Evolutionary conservation across 2,329 filamentous ascomycete species (phyloP).

Genomic region (Trichothecium roseum): DNA sequence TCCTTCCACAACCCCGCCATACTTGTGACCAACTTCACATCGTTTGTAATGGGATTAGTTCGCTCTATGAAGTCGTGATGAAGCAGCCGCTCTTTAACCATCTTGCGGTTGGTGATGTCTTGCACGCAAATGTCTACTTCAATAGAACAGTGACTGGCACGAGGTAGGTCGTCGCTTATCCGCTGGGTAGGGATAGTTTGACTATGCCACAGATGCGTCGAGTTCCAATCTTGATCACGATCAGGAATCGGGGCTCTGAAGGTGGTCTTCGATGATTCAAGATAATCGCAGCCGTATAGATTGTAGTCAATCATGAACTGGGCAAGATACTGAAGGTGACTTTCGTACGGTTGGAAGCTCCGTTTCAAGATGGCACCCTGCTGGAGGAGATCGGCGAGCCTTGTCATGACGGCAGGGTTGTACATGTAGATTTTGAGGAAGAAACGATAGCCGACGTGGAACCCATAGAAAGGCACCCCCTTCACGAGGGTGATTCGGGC

Average conservation of each 20-base stretch:
- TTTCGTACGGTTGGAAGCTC: constrained; percentile 84
- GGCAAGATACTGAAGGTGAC: constrained; percentile 80
- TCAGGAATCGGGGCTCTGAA: constrained; percentile 71
- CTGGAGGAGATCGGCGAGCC: constrained; percentile 74
- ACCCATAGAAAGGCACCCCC: constrained; percentile 91
- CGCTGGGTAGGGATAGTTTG: constrained; percentile 47
- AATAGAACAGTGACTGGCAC: constrained; percentile 77
- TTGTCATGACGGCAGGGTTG: constrained; percentile 78
- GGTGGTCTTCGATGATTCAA: constrained; percentile 58
- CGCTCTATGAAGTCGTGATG: constrained; percentile 84
- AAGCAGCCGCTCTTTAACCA: constrained; percentile 64
- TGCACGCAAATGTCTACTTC: constrained; percentile 86
- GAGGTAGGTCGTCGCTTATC: constrained; percentile 55
- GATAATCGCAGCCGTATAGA: constrained; percentile 83
- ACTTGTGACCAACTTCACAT: constrained; percentile 80
- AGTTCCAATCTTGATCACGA: constrained; percentile 50
- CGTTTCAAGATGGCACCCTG: constrained; percentile 81
- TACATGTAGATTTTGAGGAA: constrained; percentile 94
- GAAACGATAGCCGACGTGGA: constrained; percentile 80
- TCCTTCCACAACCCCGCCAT: constrained; percentile 92
- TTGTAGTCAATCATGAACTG: constrained; percentile 99
- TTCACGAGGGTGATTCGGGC: constrained; percentile 88
- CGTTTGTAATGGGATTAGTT: constrained; percentile 47
- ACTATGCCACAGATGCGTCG: constrained; percentile 71
- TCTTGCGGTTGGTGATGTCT: constrained; percentile 72